Conservation (phyloP, 169 alveolate genomes). For the Plasmodium blacklocki region DNA sequence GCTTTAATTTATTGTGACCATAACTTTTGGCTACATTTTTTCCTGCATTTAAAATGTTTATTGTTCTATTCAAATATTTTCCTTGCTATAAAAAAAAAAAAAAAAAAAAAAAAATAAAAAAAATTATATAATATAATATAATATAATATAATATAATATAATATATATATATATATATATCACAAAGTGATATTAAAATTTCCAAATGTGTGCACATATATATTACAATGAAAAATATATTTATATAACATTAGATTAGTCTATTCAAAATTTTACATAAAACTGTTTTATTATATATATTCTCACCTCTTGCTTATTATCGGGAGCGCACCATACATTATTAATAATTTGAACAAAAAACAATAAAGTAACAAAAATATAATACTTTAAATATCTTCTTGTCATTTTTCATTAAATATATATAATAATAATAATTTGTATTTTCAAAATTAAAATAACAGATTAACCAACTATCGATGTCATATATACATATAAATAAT, state of each 20-base stretch:
- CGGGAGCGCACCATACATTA: background rate
- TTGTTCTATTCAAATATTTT: slow-evolving; percentile 51
- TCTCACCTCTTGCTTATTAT: slow-evolving; percentile 40
- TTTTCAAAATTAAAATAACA: background rate
- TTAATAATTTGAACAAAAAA: slow-evolving; percentile 14
- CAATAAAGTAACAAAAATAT: background rate
- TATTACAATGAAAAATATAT: no score
- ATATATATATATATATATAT: slow-evolving; percentile 10
- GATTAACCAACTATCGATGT: background rate
- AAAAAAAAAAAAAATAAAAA: background rate
- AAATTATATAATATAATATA: no score
- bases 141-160: no score
- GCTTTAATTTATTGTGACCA: slow-evolving; percentile 68
- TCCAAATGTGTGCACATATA: background rate
- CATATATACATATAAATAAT: background rate
- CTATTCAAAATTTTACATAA: background rate
- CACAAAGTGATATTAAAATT: background rate
- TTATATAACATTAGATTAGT: background rate
- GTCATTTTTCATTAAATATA: background rate
- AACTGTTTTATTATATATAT: background rate
- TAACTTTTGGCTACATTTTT: slow-evolving; percentile 68
- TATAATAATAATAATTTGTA: background rate
- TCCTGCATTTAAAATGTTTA: slow-evolving; percentile 58
- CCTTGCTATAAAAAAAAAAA: slow-evolving; percentile 25
- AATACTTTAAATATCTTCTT: background rate